Evolutionary conservation across 495 filamentous ascomycete genomes (phyloP).

Genomic region (Penicillium samsonianum): DNA sequence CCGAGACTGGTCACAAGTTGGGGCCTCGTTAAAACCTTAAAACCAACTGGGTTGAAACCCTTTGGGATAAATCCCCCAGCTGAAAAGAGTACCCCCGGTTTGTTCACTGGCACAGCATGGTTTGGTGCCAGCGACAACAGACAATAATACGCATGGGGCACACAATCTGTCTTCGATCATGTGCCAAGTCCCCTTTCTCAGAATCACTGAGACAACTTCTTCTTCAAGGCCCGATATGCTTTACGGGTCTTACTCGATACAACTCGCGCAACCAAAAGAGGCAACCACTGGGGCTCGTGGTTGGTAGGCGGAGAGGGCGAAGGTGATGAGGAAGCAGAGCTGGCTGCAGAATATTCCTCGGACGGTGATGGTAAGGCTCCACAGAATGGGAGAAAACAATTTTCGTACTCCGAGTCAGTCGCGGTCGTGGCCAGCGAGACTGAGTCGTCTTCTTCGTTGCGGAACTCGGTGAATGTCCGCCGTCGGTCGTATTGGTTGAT

Average conservation of each 20-base stretch:
- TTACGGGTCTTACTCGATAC: neutral
- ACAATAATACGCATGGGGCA: neutral
- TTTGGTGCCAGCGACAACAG: neutral
- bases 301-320: neutral
- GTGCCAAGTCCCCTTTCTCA: neutral
- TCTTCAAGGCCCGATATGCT: neutral
- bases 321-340: neutral
- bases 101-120: neutral
- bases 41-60: slow-evolving; percentile 7
- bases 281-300: neutral
- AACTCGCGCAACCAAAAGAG: neutral
- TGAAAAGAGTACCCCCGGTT: slow-evolving; percentile 1
- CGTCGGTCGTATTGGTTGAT: neutral
- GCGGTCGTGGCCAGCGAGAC: neutral
- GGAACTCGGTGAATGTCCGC: neutral
- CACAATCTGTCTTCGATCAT: no score
- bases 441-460: neutral
- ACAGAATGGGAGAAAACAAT: neutral
- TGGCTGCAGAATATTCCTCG: neutral
- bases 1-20: no score
- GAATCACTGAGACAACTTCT: neutral
- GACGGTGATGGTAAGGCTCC: neutral
- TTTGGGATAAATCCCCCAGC: neutral
- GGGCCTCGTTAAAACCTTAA: slow-evolving; percentile 12
- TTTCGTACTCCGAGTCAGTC: neutral